phyloP scores from a whole-genome alignment of 345 rosid species.

The Passiflora organensis region DNA sequence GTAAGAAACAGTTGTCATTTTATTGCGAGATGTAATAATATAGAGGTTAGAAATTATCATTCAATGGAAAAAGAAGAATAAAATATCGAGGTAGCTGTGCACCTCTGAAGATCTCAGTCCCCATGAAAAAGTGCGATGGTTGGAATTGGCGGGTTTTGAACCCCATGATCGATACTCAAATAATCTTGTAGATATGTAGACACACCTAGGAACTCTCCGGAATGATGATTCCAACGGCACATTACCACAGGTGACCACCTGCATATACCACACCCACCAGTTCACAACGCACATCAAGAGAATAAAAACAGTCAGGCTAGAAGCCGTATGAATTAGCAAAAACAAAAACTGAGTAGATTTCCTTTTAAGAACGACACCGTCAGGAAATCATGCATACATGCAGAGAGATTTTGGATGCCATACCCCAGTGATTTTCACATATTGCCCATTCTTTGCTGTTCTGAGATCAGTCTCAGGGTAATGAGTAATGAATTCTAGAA shows the following conservation, averaged over 20 bases:
- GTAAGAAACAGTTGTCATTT: not conserved
- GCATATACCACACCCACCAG: conserved; percentile 8
- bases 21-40: too few relatives aligned
- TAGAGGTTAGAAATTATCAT: too few relatives aligned
- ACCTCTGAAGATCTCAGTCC: conserved; percentile 78
- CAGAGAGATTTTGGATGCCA: conserved; percentile 16
- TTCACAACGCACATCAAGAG: too few relatives aligned
- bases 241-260: conserved; percentile 96
- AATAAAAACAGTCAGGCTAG: too few relatives aligned
- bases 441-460: conserved; percentile 88
- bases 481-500: conserved; percentile 50
- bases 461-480: conserved; percentile 87
- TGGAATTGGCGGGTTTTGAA: conserved; percentile 76
- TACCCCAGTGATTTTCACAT: conserved; percentile 95
- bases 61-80: not conserved
- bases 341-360: not conserved
- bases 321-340: not conserved
- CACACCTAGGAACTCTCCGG: conserved; percentile 86
- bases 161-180: conserved; percentile 90
- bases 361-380: too few relatives aligned
- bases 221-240: conserved; percentile 91
- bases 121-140: conserved; percentile 82
- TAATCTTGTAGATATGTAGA: conserved; percentile 77
- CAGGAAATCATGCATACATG: too few relatives aligned
- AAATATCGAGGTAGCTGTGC: conserved; percentile 22